Base-by-base conservation (phyloP, 306 rosid genomes). In the Prunus mira region DNA sequence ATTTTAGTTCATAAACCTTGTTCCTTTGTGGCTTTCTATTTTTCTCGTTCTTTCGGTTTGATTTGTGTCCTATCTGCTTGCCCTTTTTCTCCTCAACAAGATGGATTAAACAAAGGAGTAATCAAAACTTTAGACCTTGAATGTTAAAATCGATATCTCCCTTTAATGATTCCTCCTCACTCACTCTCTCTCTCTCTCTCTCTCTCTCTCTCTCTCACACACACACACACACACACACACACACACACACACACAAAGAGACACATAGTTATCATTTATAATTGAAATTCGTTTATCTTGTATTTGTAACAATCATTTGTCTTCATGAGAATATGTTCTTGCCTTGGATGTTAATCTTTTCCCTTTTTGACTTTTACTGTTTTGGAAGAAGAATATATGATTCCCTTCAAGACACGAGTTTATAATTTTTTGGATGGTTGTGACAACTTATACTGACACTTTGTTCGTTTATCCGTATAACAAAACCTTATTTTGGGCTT, bases 241-340 rank as follows among this genome's bases (percentile, higher is more conserved):
- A 3, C 41, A 6, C 43, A 6, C 43, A 6, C 43, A 6, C 43
- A 6, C 43, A 7, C 9, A 38, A 0, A 38, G 9, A 38, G 43
- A 6, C 9, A 38, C 43, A 6, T 38, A 49, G n/a, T 76, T 65
- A 0, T 73, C 68, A 1, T 72, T 12, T 19, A 17, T 45, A 30
- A 9, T 19, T 32, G 3, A 12, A 51, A 8, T 30, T 13, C 8
- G 71, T 18, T 75, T 65, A 50, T 70, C 43, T 71, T 50, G 41
- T 71, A 52, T 69, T 55, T 38, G 60, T 30, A 46, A 14, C 38
- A 57, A 5, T 54, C 45, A 67, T 72, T 67, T 12, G 30, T 65
- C 69, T 32, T 57, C 79, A 32, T 65, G 58, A 86, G 86, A 82
- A 85, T 72, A 78, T 78, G 80, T 89, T 81, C 90, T 65, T 34